Conservation (phyloP, 768 basidiomycete species). For the Rhizopogon vinicolor region DNA sequence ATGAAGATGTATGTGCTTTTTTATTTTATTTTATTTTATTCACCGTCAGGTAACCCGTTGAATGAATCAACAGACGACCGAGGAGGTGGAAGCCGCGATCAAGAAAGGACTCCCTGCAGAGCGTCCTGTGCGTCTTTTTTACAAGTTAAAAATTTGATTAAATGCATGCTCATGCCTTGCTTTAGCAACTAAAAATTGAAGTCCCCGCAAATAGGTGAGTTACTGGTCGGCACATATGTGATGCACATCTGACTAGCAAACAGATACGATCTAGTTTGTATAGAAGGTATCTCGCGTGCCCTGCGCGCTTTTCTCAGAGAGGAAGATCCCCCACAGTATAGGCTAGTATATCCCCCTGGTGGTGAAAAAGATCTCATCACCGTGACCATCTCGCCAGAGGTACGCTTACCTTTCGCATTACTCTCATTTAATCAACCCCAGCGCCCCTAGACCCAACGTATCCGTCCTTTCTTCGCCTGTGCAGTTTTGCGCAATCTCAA, state of each 20-base stretch:
- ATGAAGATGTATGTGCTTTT: constrained; percentile 79
- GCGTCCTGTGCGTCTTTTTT: constrained; percentile 53
- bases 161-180: constrained; percentile 1
- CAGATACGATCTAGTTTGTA: constrained; percentile 96
- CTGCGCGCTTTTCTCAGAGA: constrained; percentile 79
- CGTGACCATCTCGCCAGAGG: constrained; percentile 69
- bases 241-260: constrained; percentile 4
- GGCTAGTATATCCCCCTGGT: constrained; percentile 63
- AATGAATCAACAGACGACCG: constrained; percentile 65
- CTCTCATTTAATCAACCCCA: background rate
- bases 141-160: background rate
- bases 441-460: constrained; percentile 56
- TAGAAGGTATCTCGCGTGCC: constrained; percentile 91
- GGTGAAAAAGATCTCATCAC: constrained; percentile 65
- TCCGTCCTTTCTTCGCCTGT: constrained; percentile 89
- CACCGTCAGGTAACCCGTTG: background rate
- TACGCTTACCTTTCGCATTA: constrained; percentile 28
- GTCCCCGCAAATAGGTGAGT: constrained; percentile 91
- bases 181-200: constrained; percentile 96
- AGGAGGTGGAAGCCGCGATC: constrained; percentile 75
- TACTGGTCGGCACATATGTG: constrained; percentile 1
- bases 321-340: constrained; percentile 65
- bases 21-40: background rate
- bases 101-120: constrained; percentile 84
- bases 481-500: constrained; percentile 87